Evolutionary conservation across 257 asterid genomes (phyloP).

Genomic region (Misopates orontium): DNA sequence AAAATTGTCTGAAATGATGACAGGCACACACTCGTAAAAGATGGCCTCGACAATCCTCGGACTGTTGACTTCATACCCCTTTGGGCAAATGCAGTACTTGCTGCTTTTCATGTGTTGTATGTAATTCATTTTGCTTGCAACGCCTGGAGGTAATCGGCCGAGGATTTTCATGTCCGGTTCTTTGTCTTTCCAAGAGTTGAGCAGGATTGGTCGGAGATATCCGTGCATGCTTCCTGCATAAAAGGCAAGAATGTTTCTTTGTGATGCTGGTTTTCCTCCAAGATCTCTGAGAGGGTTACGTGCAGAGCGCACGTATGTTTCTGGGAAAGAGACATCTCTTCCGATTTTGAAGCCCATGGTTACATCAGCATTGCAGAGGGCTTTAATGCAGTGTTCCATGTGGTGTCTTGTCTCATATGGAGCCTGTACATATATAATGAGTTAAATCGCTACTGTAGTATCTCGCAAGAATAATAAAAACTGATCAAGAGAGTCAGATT

Average conservation of each 20-base stretch:
- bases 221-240: constrained; percentile 87
- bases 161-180: constrained; percentile 72
- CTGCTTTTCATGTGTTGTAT: constrained; percentile 83
- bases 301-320: constrained; percentile 75
- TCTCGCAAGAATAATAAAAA: not conserved
- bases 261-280: constrained; percentile 79
- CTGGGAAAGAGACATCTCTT: constrained; percentile 77
- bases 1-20: constrained; percentile 80
- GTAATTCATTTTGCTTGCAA: constrained; percentile 84
- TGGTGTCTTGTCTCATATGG: constrained; percentile 81
- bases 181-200: constrained; percentile 64
- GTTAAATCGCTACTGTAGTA: not conserved
- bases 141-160: constrained; percentile 81
- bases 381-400: constrained; percentile 85
- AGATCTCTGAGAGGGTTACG: constrained; percentile 72
- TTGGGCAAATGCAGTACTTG: constrained; percentile 85
- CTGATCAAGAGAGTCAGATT: constrained; percentile 20
- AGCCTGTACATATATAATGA: constrained; percentile 49
- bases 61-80: constrained; percentile 91
- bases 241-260: constrained; percentile 68
- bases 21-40: constrained; percentile 88
- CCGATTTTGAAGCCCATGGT: constrained; percentile 82
- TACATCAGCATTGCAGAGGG: constrained; percentile 89
- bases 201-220: constrained; percentile 74
- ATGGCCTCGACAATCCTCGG: constrained; percentile 89